phyloP scores from a whole-genome alignment of 495 filamentous ascomycete species.

The Hypoxylon fuscum region DNA sequence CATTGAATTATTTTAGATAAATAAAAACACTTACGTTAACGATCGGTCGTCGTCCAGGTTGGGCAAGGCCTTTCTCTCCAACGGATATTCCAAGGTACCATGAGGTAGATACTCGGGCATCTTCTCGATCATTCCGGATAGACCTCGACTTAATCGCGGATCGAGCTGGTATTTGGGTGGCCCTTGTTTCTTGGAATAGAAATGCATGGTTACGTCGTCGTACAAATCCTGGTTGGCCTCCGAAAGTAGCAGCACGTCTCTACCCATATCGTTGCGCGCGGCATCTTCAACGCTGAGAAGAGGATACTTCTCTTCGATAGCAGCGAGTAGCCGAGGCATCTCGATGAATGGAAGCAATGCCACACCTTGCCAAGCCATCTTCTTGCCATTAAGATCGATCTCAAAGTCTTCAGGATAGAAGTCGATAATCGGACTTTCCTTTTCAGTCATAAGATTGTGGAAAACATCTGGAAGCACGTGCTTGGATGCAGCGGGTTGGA shows the following conservation, averaged over 20 bases:
- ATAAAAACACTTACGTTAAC: slow-evolving; percentile 68
- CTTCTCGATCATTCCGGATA: slow-evolving; percentile 83
- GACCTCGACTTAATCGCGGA: slow-evolving; percentile 73
- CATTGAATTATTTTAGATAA: slow-evolving; percentile 4
- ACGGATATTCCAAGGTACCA: slow-evolving; percentile 64
- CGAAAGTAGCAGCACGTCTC: slow-evolving; percentile 83
- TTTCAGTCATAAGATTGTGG: slow-evolving; percentile 85
- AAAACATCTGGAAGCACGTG: slow-evolving; percentile 90
- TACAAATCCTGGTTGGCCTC: slow-evolving; percentile 80
- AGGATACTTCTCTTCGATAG: slow-evolving; percentile 84
- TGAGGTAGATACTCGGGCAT: slow-evolving; percentile 84
- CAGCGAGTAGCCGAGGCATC: slow-evolving; percentile 82
- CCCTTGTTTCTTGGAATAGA: slow-evolving; percentile 90
- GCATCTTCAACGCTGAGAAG: slow-evolving; percentile 80
- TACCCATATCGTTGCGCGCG: slow-evolving; percentile 80
- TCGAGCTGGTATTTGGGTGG: slow-evolving; percentile 72
- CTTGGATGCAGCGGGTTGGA: slow-evolving; percentile 89
- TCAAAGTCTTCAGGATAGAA: slow-evolving; percentile 97
- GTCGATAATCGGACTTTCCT: slow-evolving; percentile 90
- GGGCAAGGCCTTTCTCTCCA: slow-evolving; percentile 73
- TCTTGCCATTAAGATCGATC: slow-evolving; percentile 95
- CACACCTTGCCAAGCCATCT: slow-evolving; percentile 97
- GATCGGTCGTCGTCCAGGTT: slow-evolving; percentile 83
- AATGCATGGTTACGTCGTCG: slow-evolving; percentile 77
- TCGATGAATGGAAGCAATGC: slow-evolving; percentile 96